Evolutionary conservation across 345 rosid genomes (phyloP), one percentile per base, ranked within the genome.

Genomic region (Microthlaspi erraticum): DNA sequence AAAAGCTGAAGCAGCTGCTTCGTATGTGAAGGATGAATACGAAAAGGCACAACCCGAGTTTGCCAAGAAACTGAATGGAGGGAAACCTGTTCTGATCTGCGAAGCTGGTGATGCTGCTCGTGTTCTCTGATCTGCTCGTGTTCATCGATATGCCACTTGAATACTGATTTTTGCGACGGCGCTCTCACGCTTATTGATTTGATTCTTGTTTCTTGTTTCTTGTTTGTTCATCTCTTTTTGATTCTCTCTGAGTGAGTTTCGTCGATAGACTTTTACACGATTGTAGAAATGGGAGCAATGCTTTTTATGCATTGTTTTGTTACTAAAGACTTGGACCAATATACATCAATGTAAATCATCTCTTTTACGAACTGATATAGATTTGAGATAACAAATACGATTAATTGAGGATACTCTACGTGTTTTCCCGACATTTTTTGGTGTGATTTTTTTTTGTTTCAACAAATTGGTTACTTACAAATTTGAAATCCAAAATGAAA

Each of bases 101-200:
- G 96, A 93, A 70, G 84, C 87, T 4, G 92, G 89, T 33, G 88
- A 85, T 64, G 62, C 74, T 70, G 98, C 97, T 52, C 85, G 79
- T 48, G 78, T 93, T 42, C 79, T 89, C 70, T 88, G 76, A 85
- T 31, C 31, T n/a, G n/a, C n/a, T n/a, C n/a, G n/a, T n/a, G n/a
- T 18, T 41, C 37, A 6, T 60, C 6, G 42, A 50, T 60, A 14
- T 16, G 10, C 20, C 72, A 32, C 33, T 5, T 19, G 7, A 37
- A 59, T 32, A 12, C 9, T 31, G 18, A 18, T 48, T 8, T 54
- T 67, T 32, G 63, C 7, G 5, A 34, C 8, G 50, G n/a, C 26
- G n/a, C 26, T 53, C 38, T 51, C 54, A 37, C 7, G 10, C 43
- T 56, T 57, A 23, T 45, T 54, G 56, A 53, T 64, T n/a, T n/a